A percentile compares a stretch with the other conserved stretches of the same genome.
These are phyloP conservation scores for Rhodotorula taiwanensis DNA, from an alignment of 768 basidiomycete species.

Conservation along the genomic window DNA sequence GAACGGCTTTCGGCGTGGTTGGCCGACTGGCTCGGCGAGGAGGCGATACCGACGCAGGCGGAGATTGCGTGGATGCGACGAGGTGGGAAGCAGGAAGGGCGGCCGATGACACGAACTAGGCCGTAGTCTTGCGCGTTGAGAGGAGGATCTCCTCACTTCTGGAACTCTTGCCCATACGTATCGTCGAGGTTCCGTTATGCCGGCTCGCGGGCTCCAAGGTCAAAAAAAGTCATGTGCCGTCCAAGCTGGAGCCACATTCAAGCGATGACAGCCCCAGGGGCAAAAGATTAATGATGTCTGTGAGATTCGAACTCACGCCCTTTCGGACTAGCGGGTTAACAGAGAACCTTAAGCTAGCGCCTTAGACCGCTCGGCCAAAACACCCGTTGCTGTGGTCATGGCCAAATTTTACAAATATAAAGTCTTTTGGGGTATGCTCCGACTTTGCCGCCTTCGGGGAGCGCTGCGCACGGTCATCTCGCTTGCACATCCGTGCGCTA, in stretches of 20 bases:
- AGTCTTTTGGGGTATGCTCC: too few relatives aligned
- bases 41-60: slow-evolving; percentile 14
- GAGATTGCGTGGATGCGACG: slow-evolving; percentile 31
- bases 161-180: too few relatives aligned
- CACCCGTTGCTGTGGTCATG: too few relatives aligned
- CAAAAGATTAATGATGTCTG: slow-evolving; percentile 3
- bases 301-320: slow-evolving; percentile 15
- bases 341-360: slow-evolving; percentile 38
- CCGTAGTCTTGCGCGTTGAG: background rate
- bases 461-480: too few relatives aligned
- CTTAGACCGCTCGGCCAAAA: slow-evolving; percentile 40
- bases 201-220: too few relatives aligned
- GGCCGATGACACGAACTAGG: background rate
- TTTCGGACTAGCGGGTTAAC: slow-evolving; percentile 5
- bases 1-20: slow-evolving; percentile 4
- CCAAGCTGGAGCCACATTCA: too few relatives aligned
- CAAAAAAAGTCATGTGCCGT: too few relatives aligned
- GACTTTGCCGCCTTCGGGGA: too few relatives aligned
- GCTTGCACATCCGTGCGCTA: too few relatives aligned
- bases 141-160: too few relatives aligned
- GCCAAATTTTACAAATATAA: too few relatives aligned
- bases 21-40: slow-evolving; percentile 17
- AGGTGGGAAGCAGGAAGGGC: slow-evolving; percentile 11
- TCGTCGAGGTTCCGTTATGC: too few relatives aligned
- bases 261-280: background rate